These are phyloP conservation scores for Candida ficus DNA, from an alignment of 805 yeast genomes.

Conservation along the genomic window DNA sequence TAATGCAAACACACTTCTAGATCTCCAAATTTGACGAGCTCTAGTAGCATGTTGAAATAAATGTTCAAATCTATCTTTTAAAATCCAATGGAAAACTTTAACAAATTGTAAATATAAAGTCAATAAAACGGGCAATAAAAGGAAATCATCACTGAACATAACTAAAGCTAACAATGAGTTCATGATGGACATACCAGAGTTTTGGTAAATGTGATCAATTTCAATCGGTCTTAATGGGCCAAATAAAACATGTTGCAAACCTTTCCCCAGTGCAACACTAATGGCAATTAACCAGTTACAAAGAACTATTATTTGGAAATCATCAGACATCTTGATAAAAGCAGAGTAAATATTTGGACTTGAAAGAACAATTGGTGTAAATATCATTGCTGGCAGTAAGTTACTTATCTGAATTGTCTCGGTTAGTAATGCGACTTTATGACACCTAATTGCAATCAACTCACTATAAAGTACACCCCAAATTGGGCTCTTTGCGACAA, in stretches of 20 bases:
- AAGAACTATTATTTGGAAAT: conserved; percentile 37
- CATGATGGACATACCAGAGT: conserved; percentile 59
- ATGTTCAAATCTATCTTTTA: conserved; percentile 42
- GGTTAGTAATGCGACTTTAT: conserved; percentile 2
- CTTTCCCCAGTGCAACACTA: conserved; percentile 37
- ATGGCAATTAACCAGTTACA: conserved; percentile 40
- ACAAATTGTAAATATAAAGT: conserved; percentile 40
- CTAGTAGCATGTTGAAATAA: conserved; percentile 39
- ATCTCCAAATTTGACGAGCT: conserved; percentile 28
- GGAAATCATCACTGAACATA: conserved; percentile 43
- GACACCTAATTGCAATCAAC: conserved; percentile 4
- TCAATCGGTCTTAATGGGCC: conserved; percentile 76
- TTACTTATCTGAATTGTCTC: conserved; percentile 27
- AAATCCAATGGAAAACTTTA: conserved; percentile 75
- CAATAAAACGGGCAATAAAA: conserved; percentile 38
- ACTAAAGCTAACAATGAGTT: conserved; percentile 55
- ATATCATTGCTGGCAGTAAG: conserved; percentile 30
- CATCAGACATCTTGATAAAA: conserved; percentile 48
- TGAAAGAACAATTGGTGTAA: conserved; percentile 32
- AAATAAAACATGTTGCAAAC: conserved; percentile 51
- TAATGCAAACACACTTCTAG: conserved; percentile 41
- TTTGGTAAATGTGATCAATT: conserved; percentile 64
- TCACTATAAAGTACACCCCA: conserved; percentile 13
- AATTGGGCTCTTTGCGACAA: conserved; percentile 17
- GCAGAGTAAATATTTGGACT: conserved; percentile 39